phyloP scores from a whole-genome alignment of 106 monocot genomes.

The Hemerocallis citrina region DNA sequence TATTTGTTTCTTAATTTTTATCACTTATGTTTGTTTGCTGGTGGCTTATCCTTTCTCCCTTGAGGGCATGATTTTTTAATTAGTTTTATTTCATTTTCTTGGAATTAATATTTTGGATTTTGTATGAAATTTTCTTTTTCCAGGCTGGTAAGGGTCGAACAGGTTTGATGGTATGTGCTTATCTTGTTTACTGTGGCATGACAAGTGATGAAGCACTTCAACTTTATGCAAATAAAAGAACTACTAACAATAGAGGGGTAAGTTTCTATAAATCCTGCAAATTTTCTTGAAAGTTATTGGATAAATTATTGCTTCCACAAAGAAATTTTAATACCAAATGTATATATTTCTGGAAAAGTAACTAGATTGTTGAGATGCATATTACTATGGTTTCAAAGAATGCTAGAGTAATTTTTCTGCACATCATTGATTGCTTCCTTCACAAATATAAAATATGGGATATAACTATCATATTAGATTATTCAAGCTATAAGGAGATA shows the following conservation, averaged over 20 bases:
- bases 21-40: neutral
- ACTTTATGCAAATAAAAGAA: conserved; percentile 37
- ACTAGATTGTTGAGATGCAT: no score
- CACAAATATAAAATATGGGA: no score
- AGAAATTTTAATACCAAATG: neutral
- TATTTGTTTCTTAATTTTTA: neutral
- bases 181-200: conserved; percentile 49
- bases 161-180: conserved; percentile 49
- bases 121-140: neutral
- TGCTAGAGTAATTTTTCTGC: no score
- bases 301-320: neutral
- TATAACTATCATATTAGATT: no score
- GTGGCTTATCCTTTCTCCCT: no score
- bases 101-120: neutral
- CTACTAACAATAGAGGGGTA: conserved; percentile 48
- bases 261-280: neutral
- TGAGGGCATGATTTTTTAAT: neutral
- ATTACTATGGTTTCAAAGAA: no score
- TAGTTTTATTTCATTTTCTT: neutral
- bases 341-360: neutral
- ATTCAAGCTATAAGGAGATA: no score
- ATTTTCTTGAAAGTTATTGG: neutral
- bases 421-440: no score
- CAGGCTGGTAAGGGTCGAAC: conserved; percentile 65
- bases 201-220: conserved; percentile 40